These are phyloP conservation scores for Klebsormidium nitens DNA, from an alignment of 139 green algal species.

Conservation along the genomic window DNA sequence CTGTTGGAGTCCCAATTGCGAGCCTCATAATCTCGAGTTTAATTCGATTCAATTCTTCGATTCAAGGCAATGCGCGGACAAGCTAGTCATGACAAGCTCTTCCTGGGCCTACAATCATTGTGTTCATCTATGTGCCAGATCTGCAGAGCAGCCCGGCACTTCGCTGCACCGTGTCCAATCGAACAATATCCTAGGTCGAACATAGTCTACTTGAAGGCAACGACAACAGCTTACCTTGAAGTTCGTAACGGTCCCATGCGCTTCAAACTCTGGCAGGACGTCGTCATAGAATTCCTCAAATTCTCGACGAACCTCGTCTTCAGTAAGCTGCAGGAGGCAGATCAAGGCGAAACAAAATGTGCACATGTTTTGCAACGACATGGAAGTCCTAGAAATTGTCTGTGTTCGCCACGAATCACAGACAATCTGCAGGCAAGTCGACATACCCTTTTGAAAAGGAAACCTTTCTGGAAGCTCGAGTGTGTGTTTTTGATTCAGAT, in stretches of 20 bases:
- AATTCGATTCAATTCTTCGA: too few relatives aligned
- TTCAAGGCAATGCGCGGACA: too few relatives aligned
- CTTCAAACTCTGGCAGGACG: constrained; percentile 29
- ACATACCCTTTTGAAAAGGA: not conserved
- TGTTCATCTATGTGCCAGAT: not conserved
- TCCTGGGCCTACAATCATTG: not conserved
- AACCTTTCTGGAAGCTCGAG: not conserved
- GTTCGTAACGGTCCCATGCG: constrained; percentile 23
- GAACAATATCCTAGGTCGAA: not conserved
- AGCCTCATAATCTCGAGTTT: too few relatives aligned
- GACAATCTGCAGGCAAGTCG: not conserved
- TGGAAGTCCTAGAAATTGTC: too few relatives aligned
- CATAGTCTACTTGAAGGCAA: not conserved
- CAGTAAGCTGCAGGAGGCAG: not conserved
- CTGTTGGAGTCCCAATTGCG: too few relatives aligned
- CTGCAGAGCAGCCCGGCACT: not conserved
- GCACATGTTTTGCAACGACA: not conserved
- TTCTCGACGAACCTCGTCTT: constrained; percentile 4
- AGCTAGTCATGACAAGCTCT: not conserved
- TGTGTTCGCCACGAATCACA: too few relatives aligned
- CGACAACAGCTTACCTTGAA: constrained; percentile 36
- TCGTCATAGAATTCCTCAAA: constrained; percentile 28
- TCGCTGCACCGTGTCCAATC: not conserved
- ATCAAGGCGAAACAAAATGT: not conserved
- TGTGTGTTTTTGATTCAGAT: too few relatives aligned